These are phyloP conservation scores for Lachancea dasiensis DNA, from an alignment of 805 yeast genomes.

Conservation along the genomic window DNA sequence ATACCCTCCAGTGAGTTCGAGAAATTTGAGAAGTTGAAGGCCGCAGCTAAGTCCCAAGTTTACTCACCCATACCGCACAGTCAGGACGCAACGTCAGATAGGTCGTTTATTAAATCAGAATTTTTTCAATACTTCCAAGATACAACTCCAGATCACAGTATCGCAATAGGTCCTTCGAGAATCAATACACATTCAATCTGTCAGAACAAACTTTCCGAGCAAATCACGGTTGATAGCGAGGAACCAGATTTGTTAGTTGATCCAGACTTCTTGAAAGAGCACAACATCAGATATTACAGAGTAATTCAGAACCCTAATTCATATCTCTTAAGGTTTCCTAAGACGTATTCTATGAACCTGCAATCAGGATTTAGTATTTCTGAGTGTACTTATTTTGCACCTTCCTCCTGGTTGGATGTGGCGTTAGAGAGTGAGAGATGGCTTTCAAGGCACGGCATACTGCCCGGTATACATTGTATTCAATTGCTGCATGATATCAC, in stretches of 20 bases:
- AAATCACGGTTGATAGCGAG: constrained; percentile 6
- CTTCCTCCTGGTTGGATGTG: constrained; percentile 48
- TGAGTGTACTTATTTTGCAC: constrained; percentile 54
- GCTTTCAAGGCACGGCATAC: constrained; percentile 40
- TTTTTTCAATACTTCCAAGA: constrained; percentile 50
- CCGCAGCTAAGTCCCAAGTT: constrained; percentile 11
- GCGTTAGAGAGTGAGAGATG: constrained; percentile 47
- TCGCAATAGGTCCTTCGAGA: not conserved
- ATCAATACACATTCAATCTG: constrained; percentile 9
- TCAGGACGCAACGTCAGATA: constrained; percentile 1
- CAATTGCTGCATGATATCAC: constrained; percentile 44
- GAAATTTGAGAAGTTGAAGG: constrained; percentile 42
- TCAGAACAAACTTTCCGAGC: constrained; percentile 3
- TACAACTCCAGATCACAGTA: constrained; percentile 16
- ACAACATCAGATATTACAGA: constrained; percentile 44
- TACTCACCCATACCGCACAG: constrained; percentile 31
- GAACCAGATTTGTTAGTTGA: constrained; percentile 36
- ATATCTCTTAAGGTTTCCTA: constrained; percentile 51
- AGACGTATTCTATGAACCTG: constrained; percentile 43
- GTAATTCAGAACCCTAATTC: constrained; percentile 60
- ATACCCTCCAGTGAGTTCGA: constrained; percentile 51
- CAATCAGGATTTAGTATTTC: constrained; percentile 52
- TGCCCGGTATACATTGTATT: constrained; percentile 50
- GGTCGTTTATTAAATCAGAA: constrained; percentile 33
- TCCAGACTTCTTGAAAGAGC: constrained; percentile 41